phyloP scores from a whole-genome alignment of 2,329 filamentous ascomycete genomes.

The Pestalotiopsis sp. region DNA sequence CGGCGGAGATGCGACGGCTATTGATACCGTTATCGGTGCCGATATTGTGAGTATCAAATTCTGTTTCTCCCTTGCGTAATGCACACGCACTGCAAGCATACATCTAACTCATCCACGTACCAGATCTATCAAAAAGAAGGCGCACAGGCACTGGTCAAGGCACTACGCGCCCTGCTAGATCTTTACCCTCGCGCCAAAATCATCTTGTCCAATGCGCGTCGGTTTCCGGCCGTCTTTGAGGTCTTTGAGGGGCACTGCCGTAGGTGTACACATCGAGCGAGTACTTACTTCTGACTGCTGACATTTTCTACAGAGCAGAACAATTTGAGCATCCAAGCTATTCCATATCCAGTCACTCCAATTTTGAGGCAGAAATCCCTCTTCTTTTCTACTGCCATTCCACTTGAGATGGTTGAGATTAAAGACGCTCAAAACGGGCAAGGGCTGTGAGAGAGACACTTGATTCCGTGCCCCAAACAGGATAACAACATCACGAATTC shows the following conservation, averaged over 20 bases:
- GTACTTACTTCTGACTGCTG: background rate
- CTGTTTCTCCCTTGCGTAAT: fast-evolving
- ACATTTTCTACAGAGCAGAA: background rate
- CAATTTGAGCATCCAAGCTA: background rate
- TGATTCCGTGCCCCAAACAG: background rate
- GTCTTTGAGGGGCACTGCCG: slow-evolving; percentile 45
- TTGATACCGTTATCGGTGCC: slow-evolving; percentile 73
- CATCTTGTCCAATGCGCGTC: slow-evolving; percentile 70
- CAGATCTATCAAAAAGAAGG: slow-evolving; percentile 68
- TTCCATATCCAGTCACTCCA: background rate
- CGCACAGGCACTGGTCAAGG: slow-evolving; percentile 66
- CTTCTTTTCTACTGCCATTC: slow-evolving; percentile 11
- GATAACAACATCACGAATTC: background rate
- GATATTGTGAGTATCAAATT: slow-evolving; percentile 53
- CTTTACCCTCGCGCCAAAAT: slow-evolving; percentile 59
- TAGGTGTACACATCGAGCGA: background rate
- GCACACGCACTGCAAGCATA: background rate
- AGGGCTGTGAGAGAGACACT: background rate
- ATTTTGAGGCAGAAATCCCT: background rate
- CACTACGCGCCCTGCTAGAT: slow-evolving; percentile 63
- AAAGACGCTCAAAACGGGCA: background rate
- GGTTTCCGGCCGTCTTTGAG: slow-evolving; percentile 71
- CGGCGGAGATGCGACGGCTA: slow-evolving; percentile 38
- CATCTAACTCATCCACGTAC: background rate
- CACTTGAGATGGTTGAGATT: slow-evolving; percentile 9